These are phyloP conservation scores for Collybia nuda DNA, from an alignment of 768 basidiomycete genomes.

Conservation along the genomic window DNA sequence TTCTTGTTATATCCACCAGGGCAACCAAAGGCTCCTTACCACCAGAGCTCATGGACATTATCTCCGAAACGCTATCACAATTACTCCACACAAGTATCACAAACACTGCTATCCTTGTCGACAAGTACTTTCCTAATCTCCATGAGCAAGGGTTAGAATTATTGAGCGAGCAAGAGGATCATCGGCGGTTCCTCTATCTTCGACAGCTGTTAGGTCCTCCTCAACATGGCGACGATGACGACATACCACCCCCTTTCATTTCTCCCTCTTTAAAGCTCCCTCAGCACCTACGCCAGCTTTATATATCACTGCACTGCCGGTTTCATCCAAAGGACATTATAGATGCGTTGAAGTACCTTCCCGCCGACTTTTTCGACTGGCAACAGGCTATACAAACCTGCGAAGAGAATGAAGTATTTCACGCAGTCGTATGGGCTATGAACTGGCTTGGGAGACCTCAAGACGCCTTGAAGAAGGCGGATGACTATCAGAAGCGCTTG, in stretches of 20 bases:
- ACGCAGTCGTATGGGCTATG: slow-evolving; percentile 82
- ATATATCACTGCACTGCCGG: slow-evolving; percentile 73
- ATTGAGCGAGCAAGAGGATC: slow-evolving; percentile 45
- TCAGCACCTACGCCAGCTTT: slow-evolving; percentile 52
- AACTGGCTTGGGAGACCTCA: slow-evolving; percentile 62
- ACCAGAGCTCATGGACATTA: slow-evolving; percentile 49
- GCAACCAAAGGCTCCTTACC: slow-evolving; percentile 52
- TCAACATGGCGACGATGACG: slow-evolving; percentile 41
- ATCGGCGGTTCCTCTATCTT: slow-evolving; percentile 74
- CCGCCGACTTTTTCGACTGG: slow-evolving; percentile 55
- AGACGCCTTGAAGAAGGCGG: slow-evolving; percentile 67
- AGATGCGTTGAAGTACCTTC: slow-evolving; percentile 54
- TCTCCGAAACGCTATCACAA: slow-evolving; percentile 61
- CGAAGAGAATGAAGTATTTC: slow-evolving; percentile 62
- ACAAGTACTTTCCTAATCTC: slow-evolving; percentile 61
- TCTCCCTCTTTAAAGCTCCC: slow-evolving; percentile 46
- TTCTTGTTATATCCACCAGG: slow-evolving; percentile 47
- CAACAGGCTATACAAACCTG: slow-evolving; percentile 57
- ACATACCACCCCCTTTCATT: slow-evolving; percentile 17
- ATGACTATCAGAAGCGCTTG: slow-evolving; percentile 53
- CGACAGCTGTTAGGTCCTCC: slow-evolving; percentile 65
- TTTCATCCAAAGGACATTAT: slow-evolving; percentile 67
- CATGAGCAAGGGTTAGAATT: slow-evolving; percentile 63
- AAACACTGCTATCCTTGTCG: slow-evolving; percentile 71
- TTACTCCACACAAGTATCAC: slow-evolving; percentile 62